Percentiles rank a stretch among this genome's conserved stretches.
phyloP scores from a whole-genome alignment of 208 protist species.

The Leishmania guyanensis region DNA sequence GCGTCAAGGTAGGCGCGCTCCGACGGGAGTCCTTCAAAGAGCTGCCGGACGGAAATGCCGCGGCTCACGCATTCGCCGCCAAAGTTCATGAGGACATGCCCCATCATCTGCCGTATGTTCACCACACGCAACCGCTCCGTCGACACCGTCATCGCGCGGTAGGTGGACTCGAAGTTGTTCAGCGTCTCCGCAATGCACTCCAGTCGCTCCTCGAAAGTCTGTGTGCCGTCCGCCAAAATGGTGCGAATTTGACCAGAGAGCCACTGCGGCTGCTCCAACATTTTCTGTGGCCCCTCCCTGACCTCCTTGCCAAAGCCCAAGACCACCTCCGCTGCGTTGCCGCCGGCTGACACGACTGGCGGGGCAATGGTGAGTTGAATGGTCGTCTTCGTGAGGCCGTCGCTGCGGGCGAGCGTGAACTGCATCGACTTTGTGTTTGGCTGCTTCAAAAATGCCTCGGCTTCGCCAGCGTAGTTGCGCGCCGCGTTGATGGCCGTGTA shows the following conservation, averaged over 20 bases:
- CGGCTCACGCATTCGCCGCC: constrained; percentile 68
- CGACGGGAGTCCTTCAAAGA: constrained; percentile 63
- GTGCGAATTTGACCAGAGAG: constrained; percentile 62
- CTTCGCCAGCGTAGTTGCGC: constrained; percentile 67
- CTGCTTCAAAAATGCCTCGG: constrained; percentile 48
- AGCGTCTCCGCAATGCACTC: constrained; percentile 56
- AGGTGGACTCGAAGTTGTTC: constrained; percentile 69
- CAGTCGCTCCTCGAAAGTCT: constrained; percentile 65
- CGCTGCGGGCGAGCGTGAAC: constrained; percentile 72
- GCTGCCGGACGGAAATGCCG: constrained; percentile 63
- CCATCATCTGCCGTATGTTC: constrained; percentile 83
- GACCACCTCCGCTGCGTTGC: constrained; percentile 63
- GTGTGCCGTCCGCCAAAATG: constrained; percentile 53
- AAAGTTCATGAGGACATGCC: constrained; percentile 85
- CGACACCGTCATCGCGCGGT: constrained; percentile 72
- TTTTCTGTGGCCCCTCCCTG: constrained; percentile 38
- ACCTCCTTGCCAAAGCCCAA: constrained; percentile 73
- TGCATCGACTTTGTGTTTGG: constrained; percentile 20
- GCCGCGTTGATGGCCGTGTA: constrained; percentile 58
- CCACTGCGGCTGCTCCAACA: constrained; percentile 66
- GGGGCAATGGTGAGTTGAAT: constrained; percentile 64
- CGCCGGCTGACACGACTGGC: constrained; percentile 53
- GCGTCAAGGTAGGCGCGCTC: constrained; percentile 77
- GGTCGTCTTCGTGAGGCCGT: constrained; percentile 75
- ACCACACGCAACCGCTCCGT: constrained; percentile 75